phyloP scores from a whole-genome alignment of 495 filamentous ascomycete genomes.

The Staphylotrichum tortipilum region DNA sequence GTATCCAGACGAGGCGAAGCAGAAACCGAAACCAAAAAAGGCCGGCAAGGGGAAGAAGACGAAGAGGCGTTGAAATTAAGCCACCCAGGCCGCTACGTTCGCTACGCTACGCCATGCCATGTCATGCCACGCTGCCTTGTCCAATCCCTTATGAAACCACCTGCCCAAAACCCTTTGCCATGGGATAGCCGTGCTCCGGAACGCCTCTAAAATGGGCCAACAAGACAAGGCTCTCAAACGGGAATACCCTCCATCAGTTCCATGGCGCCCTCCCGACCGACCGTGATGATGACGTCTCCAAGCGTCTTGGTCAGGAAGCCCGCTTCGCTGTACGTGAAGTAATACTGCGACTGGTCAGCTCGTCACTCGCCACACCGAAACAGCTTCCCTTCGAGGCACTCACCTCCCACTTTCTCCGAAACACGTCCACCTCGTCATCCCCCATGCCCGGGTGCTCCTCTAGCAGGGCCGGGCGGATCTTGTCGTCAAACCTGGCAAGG shows the following conservation, averaged over 20 bases:
- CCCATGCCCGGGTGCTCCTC: conserved; percentile 46
- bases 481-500: conserved; percentile 46
- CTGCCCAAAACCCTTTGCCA: background rate
- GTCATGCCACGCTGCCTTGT: too few relatives aligned
- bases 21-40: conserved; percentile 30
- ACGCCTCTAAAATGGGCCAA: too few relatives aligned
- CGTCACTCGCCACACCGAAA: too few relatives aligned
- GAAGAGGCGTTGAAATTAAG: conserved; percentile 8
- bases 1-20: conserved; percentile 42
- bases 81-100: background rate
- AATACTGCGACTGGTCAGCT: conserved; percentile 46
- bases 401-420: conserved; percentile 60
- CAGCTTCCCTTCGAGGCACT: too few relatives aligned
- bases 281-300: conserved; percentile 59
- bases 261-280: conserved; percentile 56
- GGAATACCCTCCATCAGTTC: conserved; percentile 61
- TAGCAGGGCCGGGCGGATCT: conserved; percentile 47
- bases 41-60: conserved; percentile 10
- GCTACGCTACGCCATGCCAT: background rate
- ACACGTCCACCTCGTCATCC: conserved; percentile 51
- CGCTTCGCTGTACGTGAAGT: conserved; percentile 65
- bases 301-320: conserved; percentile 62
- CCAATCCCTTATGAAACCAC: too few relatives aligned
- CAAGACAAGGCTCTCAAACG: too few relatives aligned
- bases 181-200: too few relatives aligned